Conservation (phyloP, 1,284 basidiomycete species). For the Microstroma glucosiphilum region DNA sequence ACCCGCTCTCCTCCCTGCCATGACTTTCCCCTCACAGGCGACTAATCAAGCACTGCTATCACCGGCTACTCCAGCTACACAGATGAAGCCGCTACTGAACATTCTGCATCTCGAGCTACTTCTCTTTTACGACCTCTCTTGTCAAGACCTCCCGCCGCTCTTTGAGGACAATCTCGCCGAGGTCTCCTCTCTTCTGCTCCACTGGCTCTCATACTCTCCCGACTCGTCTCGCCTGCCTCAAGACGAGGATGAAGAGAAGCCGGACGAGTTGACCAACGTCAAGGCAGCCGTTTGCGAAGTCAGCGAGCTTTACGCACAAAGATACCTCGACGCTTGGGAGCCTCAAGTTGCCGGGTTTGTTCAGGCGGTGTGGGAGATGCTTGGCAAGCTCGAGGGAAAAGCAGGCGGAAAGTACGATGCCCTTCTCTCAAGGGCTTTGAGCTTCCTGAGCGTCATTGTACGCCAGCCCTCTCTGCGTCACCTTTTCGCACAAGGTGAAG, state of each 20-base stretch:
- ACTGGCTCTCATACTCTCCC: constrained; percentile 33
- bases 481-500: constrained; percentile 62
- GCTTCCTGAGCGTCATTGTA: constrained; percentile 60
- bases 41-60: constrained; percentile 54
- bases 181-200: constrained; percentile 35
- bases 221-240: constrained; percentile 29
- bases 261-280: constrained; percentile 76
- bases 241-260: constrained; percentile 65
- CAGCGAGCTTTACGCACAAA: constrained; percentile 82
- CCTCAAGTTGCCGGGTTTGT: constrained; percentile 75
- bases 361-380: constrained; percentile 81
- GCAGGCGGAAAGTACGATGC: constrained; percentile 63
- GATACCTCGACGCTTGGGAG: constrained; percentile 77
- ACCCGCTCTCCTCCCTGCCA: constrained; percentile 50
- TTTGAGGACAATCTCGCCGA: constrained; percentile 77
- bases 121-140: constrained; percentile 87
- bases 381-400: constrained; percentile 55
- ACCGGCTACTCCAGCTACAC: constrained; percentile 46
- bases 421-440: constrained; percentile 72
- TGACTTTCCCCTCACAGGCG: constrained; percentile 33
- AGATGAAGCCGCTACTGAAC: constrained; percentile 48
- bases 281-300: constrained; percentile 88
- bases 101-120: constrained; percentile 64
- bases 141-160: constrained; percentile 87
- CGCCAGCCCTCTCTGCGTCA: constrained; percentile 7